phyloP scores from a whole-genome alignment of 2,329 filamentous ascomycete genomes.

The Dactylella cylindrospora region DNA sequence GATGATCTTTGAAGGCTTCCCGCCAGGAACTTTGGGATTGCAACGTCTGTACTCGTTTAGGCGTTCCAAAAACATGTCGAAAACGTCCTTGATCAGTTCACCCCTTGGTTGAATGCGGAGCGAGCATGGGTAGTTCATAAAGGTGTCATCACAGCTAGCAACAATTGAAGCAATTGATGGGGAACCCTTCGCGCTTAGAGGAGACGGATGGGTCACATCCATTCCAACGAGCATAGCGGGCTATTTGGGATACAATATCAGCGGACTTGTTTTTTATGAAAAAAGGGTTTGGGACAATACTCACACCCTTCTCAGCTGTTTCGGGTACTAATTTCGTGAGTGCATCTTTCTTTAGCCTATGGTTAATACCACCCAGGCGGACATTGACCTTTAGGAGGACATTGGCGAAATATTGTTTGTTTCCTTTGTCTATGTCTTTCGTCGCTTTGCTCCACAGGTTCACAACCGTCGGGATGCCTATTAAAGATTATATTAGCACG shows the following conservation, averaged over 20 bases:
- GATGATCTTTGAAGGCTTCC: conserved; percentile 71
- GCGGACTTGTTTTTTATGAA: too few species aligned
- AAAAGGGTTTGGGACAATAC: too few species aligned
- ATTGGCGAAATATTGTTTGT: conserved; percentile 63
- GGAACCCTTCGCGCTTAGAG: conserved; percentile 60
- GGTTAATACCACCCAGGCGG: conserved; percentile 74
- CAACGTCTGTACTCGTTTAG: background rate
- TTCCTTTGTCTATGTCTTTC: conserved; percentile 14
- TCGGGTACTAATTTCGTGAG: conserved; percentile 61
- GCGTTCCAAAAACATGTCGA: conserved; percentile 22
- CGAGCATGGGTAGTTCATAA: conserved; percentile 74
- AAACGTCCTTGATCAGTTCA: conserved; percentile 8
- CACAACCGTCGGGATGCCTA: conserved; percentile 13
- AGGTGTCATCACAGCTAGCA: conserved; percentile 67
- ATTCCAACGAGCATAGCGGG: conserved; percentile 79
- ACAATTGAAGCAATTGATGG: conserved; percentile 82
- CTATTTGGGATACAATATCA: background rate
- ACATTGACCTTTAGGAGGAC: conserved; percentile 78
- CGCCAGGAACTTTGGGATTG: conserved; percentile 21
- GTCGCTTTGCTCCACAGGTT: conserved; percentile 9
- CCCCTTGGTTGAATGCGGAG: conserved; percentile 17
- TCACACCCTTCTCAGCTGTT: too few species aligned
- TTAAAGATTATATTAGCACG: background rate
- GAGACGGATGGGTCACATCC: conserved; percentile 89
- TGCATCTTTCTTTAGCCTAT: conserved; percentile 60